These are phyloP conservation scores for Fusarium chaquense DNA, from an alignment of 2,329 filamentous ascomycete species.

Conservation along the genomic window DNA sequence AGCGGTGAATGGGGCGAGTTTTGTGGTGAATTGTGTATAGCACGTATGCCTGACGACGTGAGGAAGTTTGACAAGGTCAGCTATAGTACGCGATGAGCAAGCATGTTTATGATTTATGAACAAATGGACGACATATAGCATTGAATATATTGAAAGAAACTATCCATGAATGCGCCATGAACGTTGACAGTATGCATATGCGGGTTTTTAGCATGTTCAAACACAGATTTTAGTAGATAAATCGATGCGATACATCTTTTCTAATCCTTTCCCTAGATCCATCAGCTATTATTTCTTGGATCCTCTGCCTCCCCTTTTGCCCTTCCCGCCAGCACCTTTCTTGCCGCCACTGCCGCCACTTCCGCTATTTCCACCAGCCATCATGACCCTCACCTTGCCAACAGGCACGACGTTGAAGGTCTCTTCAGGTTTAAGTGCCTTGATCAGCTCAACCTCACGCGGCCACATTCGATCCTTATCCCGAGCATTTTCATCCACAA, in stretches of 20 bases:
- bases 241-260: conserved; percentile 11
- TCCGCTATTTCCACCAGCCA: conserved; percentile 58
- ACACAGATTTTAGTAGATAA: conserved; percentile 27
- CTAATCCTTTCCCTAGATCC: background rate
- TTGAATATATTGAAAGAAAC: conserved; percentile 1
- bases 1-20: conserved; percentile 82
- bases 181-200: conserved; percentile 17
- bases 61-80: conserved; percentile 61
- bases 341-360: conserved; percentile 59
- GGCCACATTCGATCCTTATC: conserved; percentile 86
- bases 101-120: conserved; percentile 21
- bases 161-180: conserved; percentile 18
- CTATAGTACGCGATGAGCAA: conserved; percentile 27
- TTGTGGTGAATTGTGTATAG: conserved; percentile 76
- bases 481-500: conserved; percentile 69
- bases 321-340: conserved; percentile 52
- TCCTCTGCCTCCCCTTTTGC: conserved; percentile 56
- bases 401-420: conserved; percentile 85
- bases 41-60: conserved; percentile 70
- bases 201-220: conserved; percentile 12
- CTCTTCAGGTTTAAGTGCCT: conserved; percentile 83
- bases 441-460: conserved; percentile 85
- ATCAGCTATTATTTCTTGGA: conserved; percentile 55
- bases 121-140: conserved; percentile 7
- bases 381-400: conserved; percentile 82